Evolutionary conservation across 345 rosid species (phyloP), one percentile per base, ranked within the genome.

Genomic region (Syzygium aqueum): DNA sequence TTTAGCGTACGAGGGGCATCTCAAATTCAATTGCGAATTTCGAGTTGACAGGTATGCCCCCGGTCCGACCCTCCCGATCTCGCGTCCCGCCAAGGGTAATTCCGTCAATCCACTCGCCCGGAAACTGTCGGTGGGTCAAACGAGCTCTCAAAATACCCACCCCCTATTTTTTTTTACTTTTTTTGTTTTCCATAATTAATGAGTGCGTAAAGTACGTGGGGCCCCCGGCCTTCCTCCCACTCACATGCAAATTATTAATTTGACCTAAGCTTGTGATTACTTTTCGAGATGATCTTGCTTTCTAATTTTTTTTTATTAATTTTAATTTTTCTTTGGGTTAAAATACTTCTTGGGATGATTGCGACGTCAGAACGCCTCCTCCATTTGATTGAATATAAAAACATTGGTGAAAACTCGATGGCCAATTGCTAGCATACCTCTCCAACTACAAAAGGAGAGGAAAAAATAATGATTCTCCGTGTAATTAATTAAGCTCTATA

Each of bases 41-140:
- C 82, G 49, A 37, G 82, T 37, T 22, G 25, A 10, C 82, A 19
- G 6, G 2, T 2, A 33, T 0, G 13, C 46, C 80, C 80, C 25
- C 5, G 2, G 56, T 30, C 40, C 12, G 7, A 37, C 6, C 78
- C 30, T 11, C 16, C 0, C 21, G 11, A 65, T n/a, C 40, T 65
- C 46, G 22, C 7, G 12, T 10, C 46, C 13, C 6, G 40, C 1
- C 2, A 67, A 30, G 46, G 78, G 78, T 7, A 30, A 30, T 30
- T 67, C 33, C 78, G 78, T 65, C 78, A 67, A 67, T 30, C 23
- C 1, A 30, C 8, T 7, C 5, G 25, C 49, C 27, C 8, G 0
- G 82, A 10, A 56, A 53, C 88, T 86, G 85, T 86, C 88, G 85
- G 88, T 80, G 88, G 85, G 77, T 86, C 49, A 46, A 77, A 53